Base-by-base conservation (phyloP, 768 basidiomycete genomes). In the Mycena rebaudengoi region DNA sequence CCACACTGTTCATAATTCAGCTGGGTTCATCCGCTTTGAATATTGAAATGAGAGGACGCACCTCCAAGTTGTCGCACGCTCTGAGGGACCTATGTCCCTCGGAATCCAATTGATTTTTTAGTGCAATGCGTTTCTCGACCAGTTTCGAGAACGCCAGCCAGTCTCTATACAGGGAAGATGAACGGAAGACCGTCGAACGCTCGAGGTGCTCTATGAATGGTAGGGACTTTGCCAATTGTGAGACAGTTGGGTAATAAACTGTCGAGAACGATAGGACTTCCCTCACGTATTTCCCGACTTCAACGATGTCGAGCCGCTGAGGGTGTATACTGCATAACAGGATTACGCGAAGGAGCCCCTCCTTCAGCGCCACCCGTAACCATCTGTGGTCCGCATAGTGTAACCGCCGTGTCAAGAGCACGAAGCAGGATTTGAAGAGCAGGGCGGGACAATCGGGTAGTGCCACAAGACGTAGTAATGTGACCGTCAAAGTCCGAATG, bases 41-140 rank as follows among this genome's bases (percentile, higher is more conserved):
- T 6, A 32, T 26, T 7, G 14, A 39, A 18, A 21, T 14, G 11
- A 2, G 13, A 10, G 6, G 5, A 26, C 41, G 3, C 7, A 58
- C 57, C 26, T 58, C 28, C 3, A 40, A 13, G 18, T 58, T 49
- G 26, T 58, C 57, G 8, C 57, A 58, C 4, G 57, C 57, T 16
- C 41, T 58, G 20, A 29, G 21, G 0, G 57, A 40, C 14, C 7
- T 7, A 21, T 13, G 23, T 16, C 5, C 20, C 10, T 13, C 20
- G 35, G 26, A n/a, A 5, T 48, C 25, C 5, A 48, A 49, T 3
- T 8, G 8, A 11, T 32, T 49, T 5, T 48, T 7, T 7, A 33
- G 3, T 2, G 7, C 13, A 14, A 37, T n/a, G 8, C 56, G 56
- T n/a, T n/a, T 35, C 35, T 35, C 30, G n/a, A 12, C 20, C 12